These are phyloP conservation scores for Hypomyces perniciosus DNA, from an alignment of 2,329 filamentous ascomycete genomes.

Conservation along the genomic window DNA sequence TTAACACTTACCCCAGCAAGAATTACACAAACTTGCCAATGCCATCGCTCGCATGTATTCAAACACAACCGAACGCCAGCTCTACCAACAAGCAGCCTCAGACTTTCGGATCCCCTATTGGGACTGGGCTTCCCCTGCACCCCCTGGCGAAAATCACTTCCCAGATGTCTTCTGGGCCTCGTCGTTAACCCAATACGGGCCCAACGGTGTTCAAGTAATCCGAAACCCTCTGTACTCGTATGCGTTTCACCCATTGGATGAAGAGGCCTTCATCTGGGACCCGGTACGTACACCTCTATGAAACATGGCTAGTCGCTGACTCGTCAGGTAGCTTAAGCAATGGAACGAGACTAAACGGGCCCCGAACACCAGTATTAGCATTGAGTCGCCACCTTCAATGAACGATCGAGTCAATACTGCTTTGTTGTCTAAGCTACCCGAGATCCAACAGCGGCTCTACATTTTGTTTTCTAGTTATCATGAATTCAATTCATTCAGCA, in stretches of 20 bases:
- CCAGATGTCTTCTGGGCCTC: constrained; percentile 41
- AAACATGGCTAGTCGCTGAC: constrained; percentile 8
- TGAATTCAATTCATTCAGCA: constrained; percentile 64
- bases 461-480: constrained; percentile 62
- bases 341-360: constrained; percentile 57
- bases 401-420: constrained; percentile 50
- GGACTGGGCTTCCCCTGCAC: constrained; percentile 50
- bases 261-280: constrained; percentile 49
- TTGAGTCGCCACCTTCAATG: constrained; percentile 41
- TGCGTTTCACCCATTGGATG: constrained; percentile 53
- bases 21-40: constrained; percentile 30
- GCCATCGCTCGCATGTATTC: constrained; percentile 45
- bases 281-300: constrained; percentile 44
- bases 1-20: constrained; percentile 26
- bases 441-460: constrained; percentile 58
- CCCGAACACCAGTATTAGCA: constrained; percentile 33
- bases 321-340: constrained; percentile 42
- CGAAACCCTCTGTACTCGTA: constrained; percentile 58
- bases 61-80: constrained; percentile 36
- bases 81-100: constrained; percentile 46
- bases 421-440: constrained; percentile 39
- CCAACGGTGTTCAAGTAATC: constrained; percentile 50
- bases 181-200: constrained; percentile 48
- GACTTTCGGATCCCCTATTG: constrained; percentile 53
- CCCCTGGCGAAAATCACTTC: constrained; percentile 42